Conservation (phyloP, 225 moss, liverwort and hornwort genomes). For the Pleurozium schreberi region DNA sequence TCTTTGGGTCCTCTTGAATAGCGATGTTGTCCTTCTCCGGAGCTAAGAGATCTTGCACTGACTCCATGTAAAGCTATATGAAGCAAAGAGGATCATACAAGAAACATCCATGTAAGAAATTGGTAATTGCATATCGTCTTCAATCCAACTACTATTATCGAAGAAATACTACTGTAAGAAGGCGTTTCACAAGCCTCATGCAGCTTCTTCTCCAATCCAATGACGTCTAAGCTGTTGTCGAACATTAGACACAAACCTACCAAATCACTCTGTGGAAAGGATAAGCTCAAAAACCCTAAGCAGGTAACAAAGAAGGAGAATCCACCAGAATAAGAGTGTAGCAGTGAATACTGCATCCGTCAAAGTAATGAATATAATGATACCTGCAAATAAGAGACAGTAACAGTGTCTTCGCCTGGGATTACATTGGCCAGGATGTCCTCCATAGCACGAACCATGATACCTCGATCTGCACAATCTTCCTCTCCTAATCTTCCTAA, state of each 20-base stretch:
- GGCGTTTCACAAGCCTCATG: background rate
- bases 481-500: slow-evolving; percentile 79
- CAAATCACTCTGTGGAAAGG: background rate
- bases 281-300: background rate
- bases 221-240: background rate
- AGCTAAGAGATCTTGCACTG: slow-evolving; percentile 91
- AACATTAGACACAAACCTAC: background rate
- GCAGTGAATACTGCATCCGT: background rate
- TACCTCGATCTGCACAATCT: slow-evolving; percentile 81
- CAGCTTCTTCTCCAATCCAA: background rate
- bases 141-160: background rate
- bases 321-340: background rate
- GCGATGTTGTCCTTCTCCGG: slow-evolving; percentile 94
- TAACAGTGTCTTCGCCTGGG: slow-evolving; percentile 68
- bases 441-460: slow-evolving; percentile 96
- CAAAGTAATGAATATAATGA: background rate
- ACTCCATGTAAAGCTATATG: slow-evolving; percentile 86
- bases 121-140: background rate
- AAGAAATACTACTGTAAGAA: background rate
- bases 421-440: slow-evolving; percentile 72
- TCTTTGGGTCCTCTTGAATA: slow-evolving; percentile 89
- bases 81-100: background rate
- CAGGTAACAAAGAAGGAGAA: background rate
- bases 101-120: background rate
- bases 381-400: slow-evolving; percentile 89